Evolutionary conservation across 352 stramenopile genomes (phyloP).

Genomic region (Pythium insidiosum): DNA sequence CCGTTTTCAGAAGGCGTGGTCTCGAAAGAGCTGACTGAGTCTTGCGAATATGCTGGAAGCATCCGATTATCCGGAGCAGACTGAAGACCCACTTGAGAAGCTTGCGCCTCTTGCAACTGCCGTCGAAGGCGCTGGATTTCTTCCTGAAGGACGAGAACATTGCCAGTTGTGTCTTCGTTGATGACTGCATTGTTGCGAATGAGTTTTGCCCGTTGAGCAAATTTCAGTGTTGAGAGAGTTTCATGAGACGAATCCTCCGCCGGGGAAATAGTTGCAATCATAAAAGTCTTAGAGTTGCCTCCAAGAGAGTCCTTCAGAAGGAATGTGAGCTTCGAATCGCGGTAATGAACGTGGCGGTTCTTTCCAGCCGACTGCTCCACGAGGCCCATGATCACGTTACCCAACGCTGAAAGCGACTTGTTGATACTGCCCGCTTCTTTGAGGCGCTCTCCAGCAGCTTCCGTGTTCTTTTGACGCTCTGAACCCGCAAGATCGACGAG

Average conservation of each 20-base stretch:
- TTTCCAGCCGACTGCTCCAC: conserved; percentile 74
- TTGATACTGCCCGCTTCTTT: conserved; percentile 98
- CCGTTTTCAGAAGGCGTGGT: background rate
- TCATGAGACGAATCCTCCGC: conserved; percentile 82
- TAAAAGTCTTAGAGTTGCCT: conserved; percentile 84
- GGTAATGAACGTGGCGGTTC: conserved; percentile 78
- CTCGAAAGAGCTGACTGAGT: background rate
- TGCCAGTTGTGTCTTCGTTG: conserved; percentile 76
- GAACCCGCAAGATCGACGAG: conserved; percentile 97
- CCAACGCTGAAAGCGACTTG: conserved; percentile 92
- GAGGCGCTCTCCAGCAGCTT: conserved; percentile 90
- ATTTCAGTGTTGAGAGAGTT: conserved; percentile 80
- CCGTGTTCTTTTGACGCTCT: conserved; percentile 94
- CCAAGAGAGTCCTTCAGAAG: conserved; percentile 78
- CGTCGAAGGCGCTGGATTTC: conserved; percentile 53
- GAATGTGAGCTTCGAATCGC: conserved; percentile 82
- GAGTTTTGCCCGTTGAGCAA: conserved; percentile 76
- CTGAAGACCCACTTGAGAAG: conserved; percentile 11
- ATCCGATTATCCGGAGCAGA: conserved; percentile 1
- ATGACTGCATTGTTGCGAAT: conserved; percentile 82
- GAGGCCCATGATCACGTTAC: conserved; percentile 92
- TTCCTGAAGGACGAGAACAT: conserved; percentile 52
- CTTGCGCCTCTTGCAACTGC: conserved; percentile 47
- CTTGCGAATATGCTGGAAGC: too few species aligned
- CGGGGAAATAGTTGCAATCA: conserved; percentile 78